A percentile compares a stretch with the other conserved stretches of the same genome.
These are phyloP conservation scores for Solanum microdontum DNA, from an alignment of 257 asterid species.

Conservation along the genomic window DNA sequence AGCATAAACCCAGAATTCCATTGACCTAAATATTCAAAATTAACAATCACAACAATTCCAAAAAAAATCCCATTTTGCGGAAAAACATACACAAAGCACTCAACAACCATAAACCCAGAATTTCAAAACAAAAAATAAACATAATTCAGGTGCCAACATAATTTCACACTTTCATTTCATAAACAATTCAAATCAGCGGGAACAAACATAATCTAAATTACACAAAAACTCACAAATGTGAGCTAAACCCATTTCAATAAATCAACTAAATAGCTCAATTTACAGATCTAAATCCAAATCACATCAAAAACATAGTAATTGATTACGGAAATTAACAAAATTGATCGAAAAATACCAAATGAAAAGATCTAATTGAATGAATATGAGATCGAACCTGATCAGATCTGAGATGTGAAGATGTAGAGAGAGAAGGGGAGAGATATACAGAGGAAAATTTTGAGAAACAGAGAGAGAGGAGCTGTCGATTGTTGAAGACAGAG, in stretches of 20 bases:
- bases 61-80: background rate
- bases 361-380: background rate
- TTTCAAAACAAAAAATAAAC: background rate
- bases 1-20: background rate
- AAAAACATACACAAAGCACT: background rate
- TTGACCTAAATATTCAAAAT: background rate
- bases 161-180: background rate
- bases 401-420: background rate
- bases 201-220: background rate
- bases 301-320: background rate
- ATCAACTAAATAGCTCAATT: background rate
- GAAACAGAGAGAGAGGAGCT: background rate
- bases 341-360: background rate
- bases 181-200: background rate
- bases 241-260: background rate
- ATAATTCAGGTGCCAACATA: too few species aligned
- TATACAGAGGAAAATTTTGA: background rate
- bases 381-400: background rate
- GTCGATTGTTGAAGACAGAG: slow-evolving; percentile 1
- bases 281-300: background rate
- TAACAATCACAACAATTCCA: background rate
- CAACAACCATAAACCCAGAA: background rate
- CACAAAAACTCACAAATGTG: background rate
- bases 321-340: background rate
- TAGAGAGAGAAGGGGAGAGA: background rate